Percentiles rank a stretch among this genome's conserved stretches.
Conservation (phyloP, 768 basidiomycete genomes). For the Phylloporus rhodoxanthus region DNA sequence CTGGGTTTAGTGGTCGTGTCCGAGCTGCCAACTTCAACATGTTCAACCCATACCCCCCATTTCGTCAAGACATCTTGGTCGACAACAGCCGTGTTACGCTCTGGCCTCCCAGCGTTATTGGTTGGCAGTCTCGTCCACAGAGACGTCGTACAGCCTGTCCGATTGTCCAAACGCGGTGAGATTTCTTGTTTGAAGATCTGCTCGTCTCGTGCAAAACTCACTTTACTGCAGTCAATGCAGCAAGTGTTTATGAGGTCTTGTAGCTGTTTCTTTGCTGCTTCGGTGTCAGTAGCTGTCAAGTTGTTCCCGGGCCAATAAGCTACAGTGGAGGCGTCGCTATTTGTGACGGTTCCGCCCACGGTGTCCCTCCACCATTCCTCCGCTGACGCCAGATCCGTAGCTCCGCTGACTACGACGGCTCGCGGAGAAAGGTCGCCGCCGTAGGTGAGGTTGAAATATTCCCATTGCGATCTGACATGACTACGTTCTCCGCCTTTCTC, state of each 20-base stretch:
- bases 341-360: not conserved
- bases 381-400: slow-evolving; percentile 13
- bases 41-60: slow-evolving; percentile 21
- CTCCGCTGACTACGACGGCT: slow-evolving; percentile 19
- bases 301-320: slow-evolving; percentile 14
- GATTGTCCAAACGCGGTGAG: slow-evolving; percentile 2
- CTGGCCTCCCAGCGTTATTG: not conserved
- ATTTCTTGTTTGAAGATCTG: slow-evolving; percentile 9
- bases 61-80: slow-evolving; percentile 17
- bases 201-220: slow-evolving; percentile 2
- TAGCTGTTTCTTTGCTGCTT: slow-evolving; percentile 5
- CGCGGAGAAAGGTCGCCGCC: slow-evolving; percentile 24
- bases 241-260: slow-evolving; percentile 13
- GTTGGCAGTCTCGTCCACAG: slow-evolving; percentile 1
- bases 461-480: slow-evolving; percentile 19
- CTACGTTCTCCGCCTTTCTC: not conserved
- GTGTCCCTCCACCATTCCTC: slow-evolving; percentile 16
- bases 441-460: slow-evolving; percentile 19
- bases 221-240: slow-evolving; percentile 24
- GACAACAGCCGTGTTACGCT: not conserved
- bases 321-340: slow-evolving; percentile 8
- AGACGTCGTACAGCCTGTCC: not conserved
- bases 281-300: not conserved
- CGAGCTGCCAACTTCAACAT: not conserved
- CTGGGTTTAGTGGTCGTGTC: not conserved